Evolutionary conservation across 805 yeast species (phyloP), one percentile per base, ranked within the genome.

Genomic region (Myxozyma kluyveri): DNA sequence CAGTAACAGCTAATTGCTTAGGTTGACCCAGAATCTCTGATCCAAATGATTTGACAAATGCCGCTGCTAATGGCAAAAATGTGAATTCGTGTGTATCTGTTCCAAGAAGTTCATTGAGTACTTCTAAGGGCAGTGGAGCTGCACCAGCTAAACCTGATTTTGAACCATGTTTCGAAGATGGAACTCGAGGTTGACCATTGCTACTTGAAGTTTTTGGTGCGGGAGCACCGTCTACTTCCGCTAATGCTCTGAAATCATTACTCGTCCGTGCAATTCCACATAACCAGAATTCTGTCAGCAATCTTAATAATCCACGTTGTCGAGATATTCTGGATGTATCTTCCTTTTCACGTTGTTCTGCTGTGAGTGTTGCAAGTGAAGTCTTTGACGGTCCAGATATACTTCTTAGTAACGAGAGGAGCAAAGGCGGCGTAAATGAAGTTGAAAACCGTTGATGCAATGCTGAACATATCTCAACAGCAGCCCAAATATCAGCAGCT

Each of bases 371-470:
- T 7, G 56, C 50, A 6, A 54, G 45, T 18, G 61, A 63, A 21
- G 58, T 46, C 46, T 57, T 54, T 17, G 61, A 10, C 23, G 61
- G 61, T 22, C 51, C 52, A 18, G 53, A 54, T 24, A 69, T 57
- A 3, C 63, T 66, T n/a, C 58, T 55, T 14, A 65, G 50, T 14
- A 69, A 50, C 19, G 45, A 42, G 2, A 44, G 42, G 39, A 50
- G 21, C 36, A 56, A 27, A 0, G 31, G 19, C 23, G 60, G 54
- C 23, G 90, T 77, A 65, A 86, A 84, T 2, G 67, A 59, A 0
- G 57, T 47, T 1, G 71, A 63, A 63, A 89, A 88, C 49, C 96
- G 72, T 67, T 86, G 96, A 68, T 88, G 96, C 18, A 89, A 68
- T 0, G 82, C 83, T 36, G 88, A 79, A 0, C 83, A 74, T 1